Evolutionary conservation across 495 filamentous ascomycete genomes (phyloP).

Genomic region (Lasiosphaeria hispida): DNA sequence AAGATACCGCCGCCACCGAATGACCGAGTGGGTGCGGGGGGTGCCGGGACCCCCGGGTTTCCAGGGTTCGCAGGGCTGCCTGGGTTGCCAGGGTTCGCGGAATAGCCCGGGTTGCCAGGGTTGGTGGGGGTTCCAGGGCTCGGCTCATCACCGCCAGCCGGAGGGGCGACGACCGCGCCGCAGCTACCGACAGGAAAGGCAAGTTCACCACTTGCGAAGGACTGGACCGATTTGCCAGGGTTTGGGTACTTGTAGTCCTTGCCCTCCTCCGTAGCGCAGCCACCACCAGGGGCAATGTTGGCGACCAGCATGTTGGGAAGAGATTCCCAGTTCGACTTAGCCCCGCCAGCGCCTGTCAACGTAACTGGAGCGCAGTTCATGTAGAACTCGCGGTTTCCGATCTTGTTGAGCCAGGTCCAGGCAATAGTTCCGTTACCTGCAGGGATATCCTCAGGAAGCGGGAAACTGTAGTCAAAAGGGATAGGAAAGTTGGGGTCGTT

Average conservation of each 20-base stretch:
- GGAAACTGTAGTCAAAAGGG: constrained; percentile 51
- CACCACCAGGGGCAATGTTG: constrained; percentile 56
- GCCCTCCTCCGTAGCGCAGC: constrained; percentile 50
- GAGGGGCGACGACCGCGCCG: constrained; percentile 1
- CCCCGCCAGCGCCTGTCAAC: constrained; percentile 54
- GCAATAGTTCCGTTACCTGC: constrained; percentile 66
- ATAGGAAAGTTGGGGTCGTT: constrained; percentile 24
- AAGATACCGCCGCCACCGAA: constrained; percentile 72
- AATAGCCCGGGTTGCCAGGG: not conserved
- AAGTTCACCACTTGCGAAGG: constrained; percentile 32
- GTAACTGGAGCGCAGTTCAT: constrained; percentile 86
- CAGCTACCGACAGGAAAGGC: constrained; percentile 19
- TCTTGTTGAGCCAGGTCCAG: constrained; percentile 89
- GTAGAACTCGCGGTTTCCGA: constrained; percentile 91
- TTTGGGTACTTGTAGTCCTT: constrained; percentile 53
- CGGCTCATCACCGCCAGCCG: not conserved
- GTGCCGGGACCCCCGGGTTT: not conserved
- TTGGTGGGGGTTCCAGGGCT: constrained; percentile 2
- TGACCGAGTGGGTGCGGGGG: constrained; percentile 8
- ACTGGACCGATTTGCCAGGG: constrained; percentile 54
- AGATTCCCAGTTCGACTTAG: constrained; percentile 46
- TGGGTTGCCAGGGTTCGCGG: constrained; percentile 5
- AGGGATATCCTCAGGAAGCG: constrained; percentile 55
- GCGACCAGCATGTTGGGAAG: constrained; percentile 80
- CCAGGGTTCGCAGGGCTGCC: constrained; percentile 7